phyloP scores from a whole-genome alignment of 2,329 filamentous ascomycete species.

The Beauveria caledonica region DNA sequence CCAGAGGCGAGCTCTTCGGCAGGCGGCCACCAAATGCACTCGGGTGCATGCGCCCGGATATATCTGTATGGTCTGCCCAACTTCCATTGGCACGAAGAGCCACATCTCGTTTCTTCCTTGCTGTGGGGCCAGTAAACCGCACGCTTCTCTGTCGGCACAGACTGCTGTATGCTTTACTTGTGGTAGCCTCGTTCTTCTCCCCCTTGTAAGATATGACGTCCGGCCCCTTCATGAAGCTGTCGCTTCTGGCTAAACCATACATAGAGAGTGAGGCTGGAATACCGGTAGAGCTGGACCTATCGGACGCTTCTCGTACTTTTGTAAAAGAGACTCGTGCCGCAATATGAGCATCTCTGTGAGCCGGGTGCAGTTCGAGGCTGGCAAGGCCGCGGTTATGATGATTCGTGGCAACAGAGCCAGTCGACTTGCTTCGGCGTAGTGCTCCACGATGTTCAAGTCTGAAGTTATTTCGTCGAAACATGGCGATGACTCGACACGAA shows the following conservation, averaged over 20 bases:
- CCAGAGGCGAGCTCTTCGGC: neutral
- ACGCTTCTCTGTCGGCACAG: constrained; percentile 45
- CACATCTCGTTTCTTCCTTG: constrained; percentile 21
- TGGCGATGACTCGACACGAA: constrained; percentile 17
- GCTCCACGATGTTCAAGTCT: constrained; percentile 32
- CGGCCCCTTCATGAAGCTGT: constrained; percentile 16
- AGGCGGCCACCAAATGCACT: neutral
- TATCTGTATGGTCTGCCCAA: neutral
- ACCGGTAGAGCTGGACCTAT: neutral
- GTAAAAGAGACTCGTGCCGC: constrained; percentile 53
- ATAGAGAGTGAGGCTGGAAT: neutral
- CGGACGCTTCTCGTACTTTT: constrained; percentile 31
- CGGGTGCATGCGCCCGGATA: neutral
- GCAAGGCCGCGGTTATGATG: constrained; percentile 36
- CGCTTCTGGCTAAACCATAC: constrained; percentile 13
- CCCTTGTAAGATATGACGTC: constrained; percentile 14
- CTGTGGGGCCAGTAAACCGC: constrained; percentile 38
- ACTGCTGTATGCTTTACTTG: constrained; percentile 11
- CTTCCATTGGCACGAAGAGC: constrained; percentile 22
- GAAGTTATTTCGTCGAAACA: constrained; percentile 43
- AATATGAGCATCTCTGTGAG: constrained; percentile 51
- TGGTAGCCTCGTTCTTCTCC: constrained; percentile 15
- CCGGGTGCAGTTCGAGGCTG: constrained; percentile 39
- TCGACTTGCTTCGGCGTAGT: constrained; percentile 46
- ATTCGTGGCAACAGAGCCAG: constrained; percentile 33